Evolutionary conservation across 2,329 filamentous ascomycete species (phyloP).

Genomic region (Moelleriella libera): DNA sequence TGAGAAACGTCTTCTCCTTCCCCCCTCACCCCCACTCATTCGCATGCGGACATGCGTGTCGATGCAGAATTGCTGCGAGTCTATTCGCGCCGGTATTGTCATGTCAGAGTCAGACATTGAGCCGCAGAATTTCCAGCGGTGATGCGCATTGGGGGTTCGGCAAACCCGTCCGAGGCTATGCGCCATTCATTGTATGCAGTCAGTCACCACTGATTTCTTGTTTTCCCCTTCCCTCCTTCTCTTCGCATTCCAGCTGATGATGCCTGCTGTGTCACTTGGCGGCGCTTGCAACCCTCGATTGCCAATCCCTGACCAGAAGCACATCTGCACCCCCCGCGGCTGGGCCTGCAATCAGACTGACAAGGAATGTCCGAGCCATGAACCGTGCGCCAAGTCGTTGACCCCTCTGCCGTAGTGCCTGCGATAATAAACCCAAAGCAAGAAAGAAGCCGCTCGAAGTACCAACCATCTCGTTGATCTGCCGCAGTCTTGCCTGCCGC

Average conservation of each 20-base stretch:
- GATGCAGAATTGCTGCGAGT: too few species aligned
- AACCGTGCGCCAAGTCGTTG: background rate
- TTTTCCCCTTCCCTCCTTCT: too few species aligned
- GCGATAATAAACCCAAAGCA: constrained; percentile 1
- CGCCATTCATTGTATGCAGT: too few species aligned
- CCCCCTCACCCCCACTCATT: too few species aligned
- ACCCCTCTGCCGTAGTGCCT: background rate
- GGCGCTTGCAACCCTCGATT: background rate
- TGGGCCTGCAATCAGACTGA: constrained; percentile 6
- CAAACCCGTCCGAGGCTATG: too few species aligned
- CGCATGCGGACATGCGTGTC: too few species aligned
- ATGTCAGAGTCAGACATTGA: too few species aligned
- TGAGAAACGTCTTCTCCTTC: background rate
- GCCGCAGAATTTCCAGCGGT: too few species aligned
- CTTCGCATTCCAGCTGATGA: too few species aligned
- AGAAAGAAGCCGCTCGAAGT: constrained; percentile 7
- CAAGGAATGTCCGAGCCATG: constrained; percentile 4
- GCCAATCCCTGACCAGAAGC: constrained; percentile 2
- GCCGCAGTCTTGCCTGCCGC: constrained; percentile 4
- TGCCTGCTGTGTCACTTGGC: background rate
- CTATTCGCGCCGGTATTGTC: too few species aligned
- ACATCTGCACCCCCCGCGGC: constrained; percentile 5
- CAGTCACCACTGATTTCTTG: too few species aligned
- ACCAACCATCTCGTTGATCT: constrained; percentile 8
- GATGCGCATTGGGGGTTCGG: too few species aligned